Evolutionary conservation across 768 basidiomycete genomes (phyloP).

Genomic region (Clitopilus passeckerianus): DNA sequence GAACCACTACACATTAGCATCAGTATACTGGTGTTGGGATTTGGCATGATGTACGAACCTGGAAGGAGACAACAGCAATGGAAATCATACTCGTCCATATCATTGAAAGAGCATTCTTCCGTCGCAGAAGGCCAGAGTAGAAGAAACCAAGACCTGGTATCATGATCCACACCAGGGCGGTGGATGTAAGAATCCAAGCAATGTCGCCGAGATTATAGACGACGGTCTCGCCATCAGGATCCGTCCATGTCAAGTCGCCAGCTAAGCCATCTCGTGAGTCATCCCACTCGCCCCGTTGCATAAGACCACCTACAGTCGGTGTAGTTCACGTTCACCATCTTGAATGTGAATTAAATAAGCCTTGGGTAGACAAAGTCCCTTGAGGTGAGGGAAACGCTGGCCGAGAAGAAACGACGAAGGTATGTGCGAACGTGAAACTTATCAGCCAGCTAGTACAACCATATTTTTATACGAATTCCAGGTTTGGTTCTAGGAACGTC

Average conservation of each 20-base stretch:
- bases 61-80: constrained; percentile 78
- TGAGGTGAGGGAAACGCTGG: not conserved
- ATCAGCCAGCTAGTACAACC: not conserved
- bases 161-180: constrained; percentile 83
- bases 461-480: not conserved
- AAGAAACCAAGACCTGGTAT: constrained; percentile 83
- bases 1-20: constrained; percentile 62
- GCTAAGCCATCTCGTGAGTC: constrained; percentile 19
- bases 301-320: constrained; percentile 6
- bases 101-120: constrained; percentile 93
- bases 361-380: not conserved
- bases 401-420: not conserved
- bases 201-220: constrained; percentile 48
- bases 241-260: constrained; percentile 26
- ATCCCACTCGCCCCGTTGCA: not conserved
- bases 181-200: constrained; percentile 59
- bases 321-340: constrained; percentile 12
- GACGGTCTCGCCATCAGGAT: constrained; percentile 20
- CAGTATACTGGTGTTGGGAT: not conserved
- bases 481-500: not conserved
- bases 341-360: not conserved
- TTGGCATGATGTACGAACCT: constrained; percentile 42
- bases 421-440: not conserved
- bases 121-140: constrained; percentile 85
- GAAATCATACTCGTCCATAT: constrained; percentile 77